phyloP scores from a whole-genome alignment of 1,284 basidiomycete species.

The Megacollybia platyphylla region DNA sequence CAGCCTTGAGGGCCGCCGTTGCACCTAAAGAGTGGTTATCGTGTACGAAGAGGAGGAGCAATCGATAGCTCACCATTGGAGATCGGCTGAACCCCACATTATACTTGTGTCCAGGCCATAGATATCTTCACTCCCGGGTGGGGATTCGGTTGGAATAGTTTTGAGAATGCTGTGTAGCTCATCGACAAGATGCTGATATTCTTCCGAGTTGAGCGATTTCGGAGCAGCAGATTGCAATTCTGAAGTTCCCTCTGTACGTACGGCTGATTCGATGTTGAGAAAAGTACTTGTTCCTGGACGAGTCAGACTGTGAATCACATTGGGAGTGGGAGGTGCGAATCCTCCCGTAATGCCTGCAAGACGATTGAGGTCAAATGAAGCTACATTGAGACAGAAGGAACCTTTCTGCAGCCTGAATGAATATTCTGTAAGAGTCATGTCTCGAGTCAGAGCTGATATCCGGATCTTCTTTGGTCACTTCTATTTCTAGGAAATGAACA shows the following conservation, averaged over 20 bases:
- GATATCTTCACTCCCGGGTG: conserved; percentile 53
- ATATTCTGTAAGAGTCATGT: conserved; percentile 22
- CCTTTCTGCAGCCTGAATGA: conserved; percentile 26
- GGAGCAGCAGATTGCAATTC: conserved; percentile 26
- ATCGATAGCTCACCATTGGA: conserved; percentile 28
- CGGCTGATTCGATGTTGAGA: conserved; percentile 33
- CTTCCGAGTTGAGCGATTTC: conserved; percentile 27
- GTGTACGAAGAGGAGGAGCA: no score
- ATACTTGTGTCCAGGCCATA: conserved; percentile 61
- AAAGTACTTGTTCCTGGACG: conserved; percentile 17
- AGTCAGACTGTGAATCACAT: conserved; percentile 39
- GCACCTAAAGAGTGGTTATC: not conserved
- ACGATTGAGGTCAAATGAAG: not conserved
- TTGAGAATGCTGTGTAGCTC: conserved; percentile 49
- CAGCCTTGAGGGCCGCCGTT: conserved; percentile 55
- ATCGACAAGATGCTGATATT: conserved; percentile 31
- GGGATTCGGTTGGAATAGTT: conserved; percentile 40
- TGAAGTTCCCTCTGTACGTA: conserved; percentile 35
- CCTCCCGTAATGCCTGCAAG: conserved; percentile 57
- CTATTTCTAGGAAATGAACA: no score
- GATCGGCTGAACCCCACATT: conserved; percentile 40
- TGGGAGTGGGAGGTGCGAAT: conserved; percentile 55
- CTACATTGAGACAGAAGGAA: conserved; percentile 4
- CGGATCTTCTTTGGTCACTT: no score
- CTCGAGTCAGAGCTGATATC: no score